Conservation (phyloP, 2,329 filamentous ascomycete genomes). For the Ophiostoma sp. region DNA sequence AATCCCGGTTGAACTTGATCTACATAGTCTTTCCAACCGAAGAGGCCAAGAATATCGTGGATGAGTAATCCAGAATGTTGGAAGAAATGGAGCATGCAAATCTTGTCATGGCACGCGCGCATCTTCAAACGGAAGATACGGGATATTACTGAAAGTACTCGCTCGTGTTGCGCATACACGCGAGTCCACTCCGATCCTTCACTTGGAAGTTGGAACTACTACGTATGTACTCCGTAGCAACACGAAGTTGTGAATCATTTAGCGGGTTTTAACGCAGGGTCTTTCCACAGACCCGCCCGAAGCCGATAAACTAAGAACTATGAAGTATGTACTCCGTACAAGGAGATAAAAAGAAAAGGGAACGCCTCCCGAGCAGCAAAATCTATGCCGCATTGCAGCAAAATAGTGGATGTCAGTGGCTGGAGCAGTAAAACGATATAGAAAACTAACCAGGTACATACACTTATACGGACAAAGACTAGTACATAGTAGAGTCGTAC, state of each 20-base stretch:
- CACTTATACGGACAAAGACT: too few species aligned
- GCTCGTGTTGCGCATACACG: not conserved
- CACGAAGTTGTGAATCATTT: constrained; percentile 2
- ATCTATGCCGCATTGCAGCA: too few species aligned
- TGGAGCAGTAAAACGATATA: too few species aligned
- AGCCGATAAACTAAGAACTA: not conserved
- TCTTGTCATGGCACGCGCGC: not conserved
- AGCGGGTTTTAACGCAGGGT: not conserved
- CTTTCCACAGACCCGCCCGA: not conserved
- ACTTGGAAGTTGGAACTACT: too few species aligned
- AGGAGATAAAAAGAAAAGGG: too few species aligned
- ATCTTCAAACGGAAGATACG: not conserved
- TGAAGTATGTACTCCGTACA: too few species aligned
- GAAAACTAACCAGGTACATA: too few species aligned
- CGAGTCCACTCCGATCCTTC: not conserved
- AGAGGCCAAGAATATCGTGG: not conserved
- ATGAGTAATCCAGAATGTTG: not conserved
- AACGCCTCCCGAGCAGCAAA: too few species aligned
- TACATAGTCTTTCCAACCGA: not conserved
- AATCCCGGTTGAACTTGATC: not conserved
- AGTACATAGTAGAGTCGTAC: too few species aligned
- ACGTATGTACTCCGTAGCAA: too few species aligned
- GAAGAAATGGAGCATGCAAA: not conserved
- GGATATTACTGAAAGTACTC: not conserved
- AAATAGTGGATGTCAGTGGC: too few species aligned